Evolutionary conservation across 768 basidiomycete species (phyloP), one percentile per base, ranked within the genome.

Genomic region (Agrocybe praecox): DNA sequence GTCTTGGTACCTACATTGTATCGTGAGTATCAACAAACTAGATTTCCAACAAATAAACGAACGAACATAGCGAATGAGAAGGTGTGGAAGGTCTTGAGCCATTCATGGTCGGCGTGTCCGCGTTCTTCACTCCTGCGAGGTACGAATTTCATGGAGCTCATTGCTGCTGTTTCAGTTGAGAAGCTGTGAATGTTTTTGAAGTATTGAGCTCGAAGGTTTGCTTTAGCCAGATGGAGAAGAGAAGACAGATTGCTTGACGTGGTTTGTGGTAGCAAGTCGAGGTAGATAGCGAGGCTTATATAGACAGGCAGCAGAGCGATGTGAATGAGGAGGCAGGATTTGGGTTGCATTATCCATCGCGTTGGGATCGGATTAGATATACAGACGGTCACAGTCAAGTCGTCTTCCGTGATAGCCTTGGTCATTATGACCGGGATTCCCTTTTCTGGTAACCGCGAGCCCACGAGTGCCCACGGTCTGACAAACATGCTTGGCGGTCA

Each of bases 71-170:
- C 83, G 62, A 92, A 92, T 1, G 88, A 82, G 68, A 94, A 95
- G 0, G 92, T 90, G 63, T 94, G 88, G 77, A 91, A 90, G 0
- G 90, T 87, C 78, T 93, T 94, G 52, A 95, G 76, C 92, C 92
- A 95, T 22, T 83, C 89, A 62, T 92, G 91, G 66, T 94, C 84
- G 7, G 88, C 89, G 47, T 88, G 74, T 2, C 89, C 91, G 18
- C 90, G 80, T 19, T 86, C 81, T 46, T 85, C 68, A 59, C 85
- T 90, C 49, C 70, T 78, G 53, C 90, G 82, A 15, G 80, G 78
- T 46, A 75, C 48, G 51, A 88, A 76, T 47, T 75, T 74, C 61
- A 78, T 67, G 36, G 69, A 52, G n/a, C 61, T 57, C 66, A 71
- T 67, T 26, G 60, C 60, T 29, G 46, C 23, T 8, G 56, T 47